Conservation (phyloP, 1,139 yeast species). For the Pichia sp. region DNA sequence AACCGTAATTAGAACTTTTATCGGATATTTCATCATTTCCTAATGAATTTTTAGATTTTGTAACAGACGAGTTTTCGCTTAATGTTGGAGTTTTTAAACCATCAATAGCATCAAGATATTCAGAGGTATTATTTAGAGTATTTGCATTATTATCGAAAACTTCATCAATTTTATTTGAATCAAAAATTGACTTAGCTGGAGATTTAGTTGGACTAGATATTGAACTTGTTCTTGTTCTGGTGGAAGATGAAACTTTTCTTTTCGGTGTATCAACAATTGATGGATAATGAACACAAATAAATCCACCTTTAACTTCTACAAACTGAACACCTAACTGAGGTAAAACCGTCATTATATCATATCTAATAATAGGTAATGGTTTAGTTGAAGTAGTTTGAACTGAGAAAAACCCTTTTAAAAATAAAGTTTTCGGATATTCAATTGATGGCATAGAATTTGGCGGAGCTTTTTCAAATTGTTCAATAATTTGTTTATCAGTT, state of each 20-base stretch:
- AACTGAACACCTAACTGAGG: constrained; percentile 73
- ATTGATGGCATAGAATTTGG: constrained; percentile 88
- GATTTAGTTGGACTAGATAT: constrained; percentile 10
- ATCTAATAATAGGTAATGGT: constrained; percentile 82
- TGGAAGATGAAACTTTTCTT: constrained; percentile 1
- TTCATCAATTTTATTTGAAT: constrained; percentile 8
- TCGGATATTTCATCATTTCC: constrained; percentile 8
- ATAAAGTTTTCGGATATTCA: constrained; percentile 85
- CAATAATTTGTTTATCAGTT: constrained; percentile 59
- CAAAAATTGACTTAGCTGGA: constrained; percentile 5
- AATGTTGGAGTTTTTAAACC: constrained; percentile 14
- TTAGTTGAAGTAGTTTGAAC: constrained; percentile 95
- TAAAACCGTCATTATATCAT: constrained; percentile 75
- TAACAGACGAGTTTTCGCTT: constrained; percentile 9
- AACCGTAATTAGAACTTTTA: constrained; percentile 2
- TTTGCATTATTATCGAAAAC: constrained; percentile 2
- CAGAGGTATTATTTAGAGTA: neutral
- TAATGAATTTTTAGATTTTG: constrained; percentile 5
- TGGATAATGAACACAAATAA: constrained; percentile 72
- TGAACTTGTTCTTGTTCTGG: constrained; percentile 2
- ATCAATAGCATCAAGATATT: constrained; percentile 10
- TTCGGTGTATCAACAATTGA: constrained; percentile 29
- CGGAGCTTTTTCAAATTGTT: constrained; percentile 63
- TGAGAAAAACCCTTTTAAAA: constrained; percentile 89
- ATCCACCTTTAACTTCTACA: constrained; percentile 92